Evolutionary conservation across 164 flowering plant genomes (phyloP).

Genomic region (Kalanchoe fedtschenkoi): DNA sequence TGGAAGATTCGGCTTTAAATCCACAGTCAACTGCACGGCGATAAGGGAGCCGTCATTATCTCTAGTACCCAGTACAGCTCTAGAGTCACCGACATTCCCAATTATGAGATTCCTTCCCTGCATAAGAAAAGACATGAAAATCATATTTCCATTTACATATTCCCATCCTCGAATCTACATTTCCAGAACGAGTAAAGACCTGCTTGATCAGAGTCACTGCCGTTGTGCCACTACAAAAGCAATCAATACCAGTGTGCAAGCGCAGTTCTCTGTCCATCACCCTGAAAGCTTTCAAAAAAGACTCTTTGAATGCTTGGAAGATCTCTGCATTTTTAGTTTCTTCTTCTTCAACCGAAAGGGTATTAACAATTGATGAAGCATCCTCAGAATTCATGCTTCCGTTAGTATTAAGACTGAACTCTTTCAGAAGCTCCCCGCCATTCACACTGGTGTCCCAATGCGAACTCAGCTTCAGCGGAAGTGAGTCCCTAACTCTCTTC

Average conservation of each 20-base stretch:
- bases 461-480: conserved; percentile 73
- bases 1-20: conserved; percentile 98
- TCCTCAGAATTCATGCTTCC: conserved; percentile 61
- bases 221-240: conserved; percentile 97
- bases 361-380: conserved; percentile 34
- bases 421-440: conserved; percentile 40
- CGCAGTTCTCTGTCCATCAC: conserved; percentile 87
- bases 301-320: conserved; percentile 59
- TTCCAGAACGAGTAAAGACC: conserved; percentile 27
- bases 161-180: not conserved
- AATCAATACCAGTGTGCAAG: conserved; percentile 50
- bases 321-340: conserved; percentile 57
- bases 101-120: conserved; percentile 79
- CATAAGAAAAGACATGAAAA: not conserved
- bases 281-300: conserved; percentile 82
- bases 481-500: conserved; percentile 83
- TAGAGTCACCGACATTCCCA: conserved; percentile 95
- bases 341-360: conserved; percentile 42
- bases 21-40: conserved; percentile 95
- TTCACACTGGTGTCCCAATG: conserved; percentile 71
- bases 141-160: not conserved
- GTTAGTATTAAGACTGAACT: conserved; percentile 35
- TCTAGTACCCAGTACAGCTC: conserved; percentile 84
- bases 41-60: conserved; percentile 47
- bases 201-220: conserved; percentile 91